These are phyloP conservation scores for Lactifluus volemus DNA, from an alignment of 768 basidiomycete genomes.

Conservation along the genomic window DNA sequence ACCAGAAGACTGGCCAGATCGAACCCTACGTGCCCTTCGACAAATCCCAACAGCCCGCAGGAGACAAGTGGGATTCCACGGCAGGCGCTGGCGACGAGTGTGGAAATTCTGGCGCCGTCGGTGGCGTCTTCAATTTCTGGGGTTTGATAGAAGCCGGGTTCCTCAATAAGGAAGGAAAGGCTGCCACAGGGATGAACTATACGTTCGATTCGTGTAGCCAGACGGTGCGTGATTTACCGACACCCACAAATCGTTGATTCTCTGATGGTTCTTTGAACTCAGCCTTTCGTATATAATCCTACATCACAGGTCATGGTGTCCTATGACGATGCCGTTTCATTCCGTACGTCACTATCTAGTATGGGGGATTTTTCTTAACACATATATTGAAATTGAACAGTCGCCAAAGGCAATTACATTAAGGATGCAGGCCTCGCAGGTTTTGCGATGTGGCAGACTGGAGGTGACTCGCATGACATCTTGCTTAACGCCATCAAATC, in stretches of 20 bases:
- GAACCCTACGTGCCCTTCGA: slow-evolving; percentile 47
- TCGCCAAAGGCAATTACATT: slow-evolving; percentile 37
- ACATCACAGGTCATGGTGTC: slow-evolving; percentile 48
- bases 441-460: slow-evolving; percentile 37
- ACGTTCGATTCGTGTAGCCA: slow-evolving; percentile 60
- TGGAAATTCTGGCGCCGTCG: no score
- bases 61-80: slow-evolving; percentile 29
- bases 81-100: background rate
- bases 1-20: slow-evolving; percentile 25
- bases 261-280: background rate
- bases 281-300: slow-evolving; percentile 65
- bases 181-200: slow-evolving; percentile 37
- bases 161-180: slow-evolving; percentile 1
- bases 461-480: slow-evolving; percentile 32
- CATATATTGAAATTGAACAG: slow-evolving; percentile 9
- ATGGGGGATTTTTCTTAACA: background rate
- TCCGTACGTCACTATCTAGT: slow-evolving; percentile 21
- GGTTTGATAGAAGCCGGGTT: slow-evolving; percentile 10
- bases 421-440: slow-evolving; percentile 27
- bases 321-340: slow-evolving; percentile 56
- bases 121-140: slow-evolving; percentile 19
- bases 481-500: slow-evolving; percentile 27
- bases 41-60: slow-evolving; percentile 33
- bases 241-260: background rate
- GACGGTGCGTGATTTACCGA: slow-evolving; percentile 42